Evolutionary conservation across 2,329 filamentous ascomycete species (phyloP), one percentile per base, ranked within the genome.

Genomic region (Hortaea werneckii): DNA sequence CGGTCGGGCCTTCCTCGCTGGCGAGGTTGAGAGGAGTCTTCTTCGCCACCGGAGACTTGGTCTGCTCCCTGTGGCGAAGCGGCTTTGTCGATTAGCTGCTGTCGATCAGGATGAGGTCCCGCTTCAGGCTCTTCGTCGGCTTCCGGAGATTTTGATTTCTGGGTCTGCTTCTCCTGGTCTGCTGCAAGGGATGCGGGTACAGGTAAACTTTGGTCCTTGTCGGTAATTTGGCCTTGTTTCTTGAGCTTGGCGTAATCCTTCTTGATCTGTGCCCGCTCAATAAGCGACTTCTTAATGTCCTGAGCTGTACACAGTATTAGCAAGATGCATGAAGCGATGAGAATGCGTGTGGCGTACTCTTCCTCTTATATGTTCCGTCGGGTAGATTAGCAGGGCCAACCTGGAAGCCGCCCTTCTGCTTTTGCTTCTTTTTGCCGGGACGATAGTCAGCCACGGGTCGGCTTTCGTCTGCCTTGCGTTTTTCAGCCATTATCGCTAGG

Each of bases 161-260:
- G 3, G 30, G 53, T 47, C 47, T 59, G 54, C 44, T 50, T 47
- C 35, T 47, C 46, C 39, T 12, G 40, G 13, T 40, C 40, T 10
- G 20, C 20, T 12, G 41, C 42, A 44, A 56, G 46, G 5, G 59
- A 62, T 7, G 60, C 59, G 10, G 60, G 60, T 39, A 51, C 40
- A n/a, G 57, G 60, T 12, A 64, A 47, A 26, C 46, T 45, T 39
- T 63, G 59, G 26, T 47, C 50, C 40, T 61, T 45, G 9, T 55
- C 55, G 5, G 51, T 44, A 20, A 55, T 48, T 30, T 55, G 52
- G 12, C 54, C 52, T 61, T 79, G 69, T 37, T 80, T 80, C 66
- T 89, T 90, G 53, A 95, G 72, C 67, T 95, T 95, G 52, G 84
- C 85, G 63, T 95, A 95, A 37, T 85, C 79, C 67, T 95, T 94